These are phyloP conservation scores for Dorcoceras hygrometricum DNA, from an alignment of 257 asterid species.

Conservation along the genomic window DNA sequence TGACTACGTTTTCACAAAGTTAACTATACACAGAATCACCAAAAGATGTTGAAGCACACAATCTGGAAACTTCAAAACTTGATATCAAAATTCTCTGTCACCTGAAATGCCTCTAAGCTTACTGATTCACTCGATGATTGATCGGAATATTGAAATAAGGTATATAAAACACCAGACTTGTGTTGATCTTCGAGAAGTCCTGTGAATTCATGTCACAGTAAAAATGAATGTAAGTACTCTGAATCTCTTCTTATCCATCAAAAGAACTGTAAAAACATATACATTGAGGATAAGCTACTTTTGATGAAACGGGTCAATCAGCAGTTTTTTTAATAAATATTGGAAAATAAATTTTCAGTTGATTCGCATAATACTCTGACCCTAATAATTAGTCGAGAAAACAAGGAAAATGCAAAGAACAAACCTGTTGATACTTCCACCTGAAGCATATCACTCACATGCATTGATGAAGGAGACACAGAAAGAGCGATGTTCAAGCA, in stretches of 20 bases:
- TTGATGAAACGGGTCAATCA: background rate
- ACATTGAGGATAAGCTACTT: background rate
- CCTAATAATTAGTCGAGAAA: constrained; percentile 13
- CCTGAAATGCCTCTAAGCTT: constrained; percentile 91
- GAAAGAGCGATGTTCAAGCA: constrained; percentile 79
- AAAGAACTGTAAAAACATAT: no score
- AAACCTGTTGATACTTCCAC: constrained; percentile 67
- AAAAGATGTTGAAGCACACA: constrained; percentile 13
- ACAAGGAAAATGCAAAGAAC: constrained; percentile 25
- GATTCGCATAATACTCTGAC: constrained; percentile 10
- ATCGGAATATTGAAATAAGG: constrained; percentile 53
- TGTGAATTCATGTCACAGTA: constrained; percentile 37
- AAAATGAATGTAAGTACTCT: constrained; percentile 20
- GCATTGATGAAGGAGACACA: constrained; percentile 58
- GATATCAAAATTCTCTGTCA: constrained; percentile 27
- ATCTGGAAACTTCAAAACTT: constrained; percentile 17
- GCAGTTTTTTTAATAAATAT: background rate
- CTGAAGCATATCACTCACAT: constrained; percentile 61
- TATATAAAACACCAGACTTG: constrained; percentile 55
- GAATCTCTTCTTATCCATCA: constrained; percentile 7
- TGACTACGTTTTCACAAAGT: background rate
- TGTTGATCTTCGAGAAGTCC: constrained; percentile 51
- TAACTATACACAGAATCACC: constrained; percentile 11
- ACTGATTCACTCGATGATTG: constrained; percentile 53
- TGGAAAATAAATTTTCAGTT: background rate